These are phyloP conservation scores for Entonaema liquescens DNA, from an alignment of 495 filamentous ascomycete genomes.

Conservation along the genomic window DNA sequence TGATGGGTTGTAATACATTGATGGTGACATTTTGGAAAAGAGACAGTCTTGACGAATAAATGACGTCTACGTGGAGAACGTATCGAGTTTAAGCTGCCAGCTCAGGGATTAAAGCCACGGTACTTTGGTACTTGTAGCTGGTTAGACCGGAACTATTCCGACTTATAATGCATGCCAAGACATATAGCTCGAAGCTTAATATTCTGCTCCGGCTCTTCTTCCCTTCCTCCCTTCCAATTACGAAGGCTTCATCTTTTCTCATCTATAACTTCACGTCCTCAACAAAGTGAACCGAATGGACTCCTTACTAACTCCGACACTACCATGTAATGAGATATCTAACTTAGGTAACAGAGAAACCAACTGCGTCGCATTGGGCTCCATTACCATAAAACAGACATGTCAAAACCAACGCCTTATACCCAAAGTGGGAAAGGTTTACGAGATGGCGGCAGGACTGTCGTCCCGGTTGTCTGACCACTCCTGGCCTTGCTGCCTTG, in stretches of 20 bases:
- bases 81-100: constrained; percentile 1
- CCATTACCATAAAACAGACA: background rate
- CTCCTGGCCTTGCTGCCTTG: background rate
- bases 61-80: constrained; percentile 35
- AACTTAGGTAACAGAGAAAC: no score
- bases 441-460: background rate
- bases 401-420: background rate
- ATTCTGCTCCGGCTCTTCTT: background rate
- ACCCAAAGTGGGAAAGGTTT: background rate
- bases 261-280: background rate
- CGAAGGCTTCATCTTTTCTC: background rate
- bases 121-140: background rate
- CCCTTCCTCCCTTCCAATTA: no score
- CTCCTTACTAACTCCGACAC: no score
- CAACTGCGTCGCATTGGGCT: background rate
- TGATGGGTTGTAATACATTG: constrained; percentile 17
- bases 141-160: constrained; percentile 2
- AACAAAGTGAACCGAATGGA: no score
- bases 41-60: constrained; percentile 29
- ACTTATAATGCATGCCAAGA: constrained; percentile 1
- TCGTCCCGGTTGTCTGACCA: background rate
- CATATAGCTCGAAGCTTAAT: background rate
- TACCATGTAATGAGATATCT: no score
- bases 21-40: background rate
- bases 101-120: background rate